These are phyloP conservation scores for Phytophthora citrophthora DNA, from an alignment of 352 stramenopile genomes.

Conservation along the genomic window DNA sequence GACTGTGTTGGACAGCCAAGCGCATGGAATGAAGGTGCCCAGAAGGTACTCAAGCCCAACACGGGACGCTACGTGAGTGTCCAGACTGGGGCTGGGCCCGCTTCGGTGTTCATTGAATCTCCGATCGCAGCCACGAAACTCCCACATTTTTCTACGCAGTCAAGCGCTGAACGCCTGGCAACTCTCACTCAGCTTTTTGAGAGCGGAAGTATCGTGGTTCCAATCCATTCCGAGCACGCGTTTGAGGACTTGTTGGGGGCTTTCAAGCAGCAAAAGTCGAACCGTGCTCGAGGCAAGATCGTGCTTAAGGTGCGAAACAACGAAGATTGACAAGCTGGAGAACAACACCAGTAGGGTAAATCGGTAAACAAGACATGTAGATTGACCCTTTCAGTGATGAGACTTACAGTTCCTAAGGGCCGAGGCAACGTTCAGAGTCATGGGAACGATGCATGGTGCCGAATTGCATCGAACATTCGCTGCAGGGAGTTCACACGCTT, in stretches of 20 bases:
- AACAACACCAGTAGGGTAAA: too few relatives aligned
- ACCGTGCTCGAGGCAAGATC: neutral
- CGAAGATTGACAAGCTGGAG: neutral
- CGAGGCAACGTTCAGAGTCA: constrained; percentile 14
- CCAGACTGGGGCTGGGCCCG: neutral
- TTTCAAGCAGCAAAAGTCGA: neutral
- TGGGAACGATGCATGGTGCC: constrained; percentile 48
- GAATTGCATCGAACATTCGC: constrained; percentile 68
- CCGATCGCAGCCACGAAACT: neutral
- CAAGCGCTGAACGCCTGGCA: neutral
- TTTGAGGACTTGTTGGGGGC: neutral
- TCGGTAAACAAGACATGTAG: neutral
- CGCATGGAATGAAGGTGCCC: neutral
- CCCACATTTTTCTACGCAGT: neutral
- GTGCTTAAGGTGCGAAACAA: neutral
- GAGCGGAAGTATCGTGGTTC: neutral
- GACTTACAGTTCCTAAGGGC: constrained; percentile 10
- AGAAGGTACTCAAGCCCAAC: neutral
- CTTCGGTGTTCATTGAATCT: neutral
- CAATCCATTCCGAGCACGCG: neutral
- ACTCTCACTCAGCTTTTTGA: neutral
- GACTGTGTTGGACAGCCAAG: neutral
- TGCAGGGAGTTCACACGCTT: constrained; percentile 72
- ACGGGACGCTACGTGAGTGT: neutral
- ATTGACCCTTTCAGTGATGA: constrained; percentile 1